Evolutionary conservation across 345 rosid species (phyloP).

Genomic region (Zanthoxylum bungeanum): DNA sequence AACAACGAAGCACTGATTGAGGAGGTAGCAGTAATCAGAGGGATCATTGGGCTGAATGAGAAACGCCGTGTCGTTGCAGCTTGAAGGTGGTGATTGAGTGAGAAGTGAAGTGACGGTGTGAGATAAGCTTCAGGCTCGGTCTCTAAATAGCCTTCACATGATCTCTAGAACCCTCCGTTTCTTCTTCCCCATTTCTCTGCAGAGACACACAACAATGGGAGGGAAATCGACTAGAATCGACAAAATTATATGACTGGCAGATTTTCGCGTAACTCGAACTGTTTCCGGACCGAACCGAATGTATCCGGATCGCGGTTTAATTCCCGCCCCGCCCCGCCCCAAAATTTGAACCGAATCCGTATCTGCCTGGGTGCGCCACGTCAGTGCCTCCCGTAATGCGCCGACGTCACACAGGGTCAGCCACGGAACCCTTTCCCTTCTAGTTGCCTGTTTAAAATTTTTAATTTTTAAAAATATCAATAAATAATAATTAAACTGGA

Average conservation of each 20-base stretch:
- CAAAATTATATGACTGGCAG: background rate
- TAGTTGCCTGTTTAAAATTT: background rate
- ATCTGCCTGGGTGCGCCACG: too few species aligned
- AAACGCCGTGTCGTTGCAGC: slow-evolving; percentile 29
- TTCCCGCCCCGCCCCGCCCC: too few species aligned
- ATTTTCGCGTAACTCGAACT: too few species aligned
- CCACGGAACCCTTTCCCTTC: background rate
- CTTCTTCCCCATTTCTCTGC: slow-evolving; percentile 41
- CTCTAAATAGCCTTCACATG: slow-evolving; percentile 48
- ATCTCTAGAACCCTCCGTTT: slow-evolving; percentile 48
- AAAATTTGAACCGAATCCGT: too few species aligned
- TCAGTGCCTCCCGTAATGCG: background rate
- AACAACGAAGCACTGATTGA: slow-evolving; percentile 52
- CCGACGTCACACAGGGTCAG: background rate
- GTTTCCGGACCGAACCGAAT: too few species aligned
- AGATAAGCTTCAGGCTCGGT: slow-evolving; percentile 40
- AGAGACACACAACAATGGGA: too few species aligned
- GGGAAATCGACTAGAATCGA: background rate
- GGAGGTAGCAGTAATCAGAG: slow-evolving; percentile 45
- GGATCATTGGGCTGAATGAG: slow-evolving; percentile 59
- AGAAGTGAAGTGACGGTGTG: slow-evolving; percentile 37
- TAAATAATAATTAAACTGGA: too few species aligned
- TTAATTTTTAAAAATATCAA: too few species aligned
- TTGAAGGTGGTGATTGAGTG: slow-evolving; percentile 9
- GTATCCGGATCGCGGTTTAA: too few species aligned